phyloP scores from a whole-genome alignment of 768 basidiomycete genomes.

The Pulveroboletus sp. region DNA sequence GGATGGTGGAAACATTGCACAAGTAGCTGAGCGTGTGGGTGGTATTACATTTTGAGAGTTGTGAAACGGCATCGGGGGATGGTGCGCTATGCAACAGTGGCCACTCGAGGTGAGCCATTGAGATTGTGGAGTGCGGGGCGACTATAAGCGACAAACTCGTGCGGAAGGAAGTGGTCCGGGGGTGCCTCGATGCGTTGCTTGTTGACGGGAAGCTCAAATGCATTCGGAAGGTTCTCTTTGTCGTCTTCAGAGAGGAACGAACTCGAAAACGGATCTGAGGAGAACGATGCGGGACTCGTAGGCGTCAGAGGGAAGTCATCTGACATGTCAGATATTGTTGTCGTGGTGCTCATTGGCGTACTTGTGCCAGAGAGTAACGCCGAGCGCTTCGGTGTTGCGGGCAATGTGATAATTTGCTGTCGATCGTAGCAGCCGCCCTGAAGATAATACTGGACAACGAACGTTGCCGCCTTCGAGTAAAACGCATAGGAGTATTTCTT shows the following conservation, averaged over 20 bases:
- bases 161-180: slow-evolving; percentile 74
- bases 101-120: slow-evolving; percentile 55
- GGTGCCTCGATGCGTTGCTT: slow-evolving; percentile 64
- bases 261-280: slow-evolving; percentile 48
- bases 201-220: slow-evolving; percentile 70
- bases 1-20: slow-evolving; percentile 62
- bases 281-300: slow-evolving; percentile 55
- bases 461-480: slow-evolving; percentile 92
- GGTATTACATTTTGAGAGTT: slow-evolving; percentile 74
- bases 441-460: slow-evolving; percentile 91
- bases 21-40: slow-evolving; percentile 59
- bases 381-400: slow-evolving; percentile 55
- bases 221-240: slow-evolving; percentile 74
- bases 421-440: slow-evolving; percentile 73
- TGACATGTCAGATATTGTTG: slow-evolving; percentile 68
- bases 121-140: slow-evolving; percentile 75
- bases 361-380: slow-evolving; percentile 46
- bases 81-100: slow-evolving; percentile 55
- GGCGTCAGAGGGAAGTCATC: slow-evolving; percentile 86
- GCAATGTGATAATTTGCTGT: slow-evolving; percentile 46
- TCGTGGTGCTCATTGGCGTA: slow-evolving; percentile 74
- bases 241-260: slow-evolving; percentile 61
- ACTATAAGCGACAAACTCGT: slow-evolving; percentile 77
- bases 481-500: slow-evolving; percentile 98
- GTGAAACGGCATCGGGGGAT: slow-evolving; percentile 42